Evolutionary conservation across 2,329 filamentous ascomycete genomes (phyloP).

Genomic region (Domatiomyces globalis): DNA sequence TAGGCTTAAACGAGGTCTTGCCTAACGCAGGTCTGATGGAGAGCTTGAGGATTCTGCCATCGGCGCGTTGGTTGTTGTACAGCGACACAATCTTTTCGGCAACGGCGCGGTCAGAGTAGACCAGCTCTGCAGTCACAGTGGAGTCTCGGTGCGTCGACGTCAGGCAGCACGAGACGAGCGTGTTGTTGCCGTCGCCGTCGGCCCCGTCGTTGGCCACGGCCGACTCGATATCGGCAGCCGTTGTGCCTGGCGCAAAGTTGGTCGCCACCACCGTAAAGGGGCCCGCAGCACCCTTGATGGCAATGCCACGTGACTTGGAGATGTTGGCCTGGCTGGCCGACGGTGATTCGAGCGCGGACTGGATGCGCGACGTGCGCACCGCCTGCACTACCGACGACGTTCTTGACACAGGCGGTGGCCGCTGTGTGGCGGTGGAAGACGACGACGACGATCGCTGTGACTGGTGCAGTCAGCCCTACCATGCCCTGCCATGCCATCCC

Average conservation of each 20-base stretch:
- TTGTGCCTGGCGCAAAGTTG: constrained; percentile 54
- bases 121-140: constrained; percentile 47
- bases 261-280: constrained; percentile 45
- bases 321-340: constrained; percentile 17
- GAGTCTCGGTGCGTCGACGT: constrained; percentile 33
- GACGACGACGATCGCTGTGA: constrained; percentile 25
- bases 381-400: constrained; percentile 23
- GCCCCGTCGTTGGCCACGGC: constrained; percentile 36
- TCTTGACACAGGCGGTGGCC: constrained; percentile 14
- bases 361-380: constrained; percentile 22
- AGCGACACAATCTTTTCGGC: constrained; percentile 47
- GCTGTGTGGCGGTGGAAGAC: constrained; percentile 8
- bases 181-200: constrained; percentile 19
- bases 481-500: neutral
- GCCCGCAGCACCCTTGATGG: constrained; percentile 41
- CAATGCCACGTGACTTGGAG: constrained; percentile 27
- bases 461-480: constrained; percentile 4
- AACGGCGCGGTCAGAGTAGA: constrained; percentile 39
- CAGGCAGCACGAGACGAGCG: constrained; percentile 41
- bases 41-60: constrained; percentile 42
- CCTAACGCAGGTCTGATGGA: neutral
- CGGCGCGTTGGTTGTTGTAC: constrained; percentile 52
- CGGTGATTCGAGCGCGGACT: constrained; percentile 18
- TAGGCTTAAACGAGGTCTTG: neutral
- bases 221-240: constrained; percentile 50